Conservation (phyloP, 495 filamentous ascomycete genomes). For the Gamarada debralockiae region DNA sequence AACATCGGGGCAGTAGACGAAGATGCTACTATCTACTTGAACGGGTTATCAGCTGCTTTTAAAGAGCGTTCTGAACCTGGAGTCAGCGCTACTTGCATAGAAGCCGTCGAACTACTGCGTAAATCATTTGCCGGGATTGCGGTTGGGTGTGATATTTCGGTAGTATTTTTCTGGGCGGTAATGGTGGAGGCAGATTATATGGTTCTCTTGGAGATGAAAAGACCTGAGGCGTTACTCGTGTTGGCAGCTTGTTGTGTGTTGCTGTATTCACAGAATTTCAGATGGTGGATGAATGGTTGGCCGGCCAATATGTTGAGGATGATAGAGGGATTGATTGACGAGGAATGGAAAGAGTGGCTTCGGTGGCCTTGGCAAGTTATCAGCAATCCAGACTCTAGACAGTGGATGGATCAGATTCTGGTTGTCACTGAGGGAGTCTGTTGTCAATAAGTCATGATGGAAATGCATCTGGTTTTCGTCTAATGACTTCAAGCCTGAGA, state of each 20-base stretch:
- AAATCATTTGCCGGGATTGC: background rate
- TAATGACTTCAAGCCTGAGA: too few relatives aligned
- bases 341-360: background rate
- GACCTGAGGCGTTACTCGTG: background rate
- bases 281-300: background rate
- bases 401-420: background rate
- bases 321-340: background rate
- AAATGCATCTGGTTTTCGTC: too few relatives aligned
- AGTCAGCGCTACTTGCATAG: background rate
- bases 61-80: background rate
- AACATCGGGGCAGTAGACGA: background rate
- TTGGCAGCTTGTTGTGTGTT: background rate
- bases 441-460: background rate
- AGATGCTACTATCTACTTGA: background rate
- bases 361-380: background rate
- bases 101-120: background rate
- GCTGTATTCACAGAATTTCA: background rate
- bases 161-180: background rate
- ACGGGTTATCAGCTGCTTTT: background rate
- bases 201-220: background rate
- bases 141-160: background rate
- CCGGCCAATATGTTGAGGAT: background rate
- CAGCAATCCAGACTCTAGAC: background rate
- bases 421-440: background rate
- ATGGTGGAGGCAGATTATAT: background rate